A percentile compares a stretch with the other conserved stretches of the same genome.
These are phyloP conservation scores for Pelagophyceae sp. DNA, from an alignment of 352 stramenopile genomes.

Conservation along the genomic window DNA sequence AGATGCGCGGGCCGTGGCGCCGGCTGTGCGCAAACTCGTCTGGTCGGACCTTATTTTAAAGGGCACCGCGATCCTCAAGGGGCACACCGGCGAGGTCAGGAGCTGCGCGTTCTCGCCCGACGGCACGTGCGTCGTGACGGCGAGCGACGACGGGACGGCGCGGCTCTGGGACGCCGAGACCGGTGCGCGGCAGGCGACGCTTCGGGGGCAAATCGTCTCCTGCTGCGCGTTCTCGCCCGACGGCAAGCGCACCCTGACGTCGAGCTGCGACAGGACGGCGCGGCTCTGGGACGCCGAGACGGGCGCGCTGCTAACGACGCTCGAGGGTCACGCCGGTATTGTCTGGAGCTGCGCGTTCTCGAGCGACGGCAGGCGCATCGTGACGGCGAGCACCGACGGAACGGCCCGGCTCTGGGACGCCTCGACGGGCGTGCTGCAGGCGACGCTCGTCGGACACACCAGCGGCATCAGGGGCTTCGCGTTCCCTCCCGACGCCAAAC, in stretches of 20 bases:
- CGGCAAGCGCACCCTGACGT: not conserved
- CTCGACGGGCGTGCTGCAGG: not conserved
- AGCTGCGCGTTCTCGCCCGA: not conserved
- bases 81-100: not conserved
- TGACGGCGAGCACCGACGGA: not conserved
- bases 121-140: not conserved
- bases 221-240: not conserved
- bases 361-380: not conserved
- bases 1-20: too few species aligned
- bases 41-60: too few species aligned
- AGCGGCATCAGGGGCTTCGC: not conserved
- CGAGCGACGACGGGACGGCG: not conserved
- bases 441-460: not conserved
- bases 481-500: not conserved
- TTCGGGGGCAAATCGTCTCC: not conserved
- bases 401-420: not conserved
- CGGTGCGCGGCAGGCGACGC: not conserved
- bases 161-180: constrained; percentile 2
- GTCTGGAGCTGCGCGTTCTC: not conserved
- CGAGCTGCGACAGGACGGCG: not conserved
- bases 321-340: not conserved
- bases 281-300: not conserved
- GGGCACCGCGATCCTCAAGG: not conserved
- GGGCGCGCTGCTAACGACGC: not conserved
- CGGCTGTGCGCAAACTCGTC: too few species aligned